Evolutionary conservation across 2,329 filamentous ascomycete species (phyloP), one percentile per base, ranked within the genome.

Genomic region (Aureobasidium subglaciale): DNA sequence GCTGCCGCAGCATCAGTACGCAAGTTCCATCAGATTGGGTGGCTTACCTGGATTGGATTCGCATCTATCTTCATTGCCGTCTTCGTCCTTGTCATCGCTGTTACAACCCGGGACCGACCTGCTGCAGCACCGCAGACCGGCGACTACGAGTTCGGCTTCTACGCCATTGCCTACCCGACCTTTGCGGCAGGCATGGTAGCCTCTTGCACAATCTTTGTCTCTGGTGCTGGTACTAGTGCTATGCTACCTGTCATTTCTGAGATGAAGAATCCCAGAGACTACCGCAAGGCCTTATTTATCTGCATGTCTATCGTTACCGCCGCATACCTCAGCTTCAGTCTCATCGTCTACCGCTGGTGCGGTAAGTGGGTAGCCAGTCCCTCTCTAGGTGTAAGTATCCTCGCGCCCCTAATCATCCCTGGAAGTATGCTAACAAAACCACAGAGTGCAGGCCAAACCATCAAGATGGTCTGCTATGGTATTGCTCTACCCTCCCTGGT

Each of bases 211-310:
- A 84, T 86, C 59, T 83, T 85, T 67, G 77, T 79, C 56, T 81
- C 80, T 2, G 77, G 75, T 6, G 78, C 81, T 0, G 80, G 78
- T 16, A 84, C 81, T 0, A 79, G 77, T 0, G 80, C 80, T 1
- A 86, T 85, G 63, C 68, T 86, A 1, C 81, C 82, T 4, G 80
- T 86, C 57, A 85, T 86, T 53, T 80, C 78, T 0, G 84, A 86
- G 69, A 86, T 86, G 82, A 73, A 71, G 38, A 73, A 75, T 27
- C 82, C 83, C 0, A 72, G 71, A 18, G 79, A 84, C 60, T 86
- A 80, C 66, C 75, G 75, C 58, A 84, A 84, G 65, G 77, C 83
- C 0, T 71, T 85, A 0, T 83, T 77, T 62, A 67, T 77, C 13
- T 82, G 78, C 66, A 83, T 83, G 80, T 71, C 67, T 15, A 67